These are phyloP conservation scores for Fraxinus anomala DNA, from an alignment of 257 asterid genomes.

Conservation along the genomic window DNA sequence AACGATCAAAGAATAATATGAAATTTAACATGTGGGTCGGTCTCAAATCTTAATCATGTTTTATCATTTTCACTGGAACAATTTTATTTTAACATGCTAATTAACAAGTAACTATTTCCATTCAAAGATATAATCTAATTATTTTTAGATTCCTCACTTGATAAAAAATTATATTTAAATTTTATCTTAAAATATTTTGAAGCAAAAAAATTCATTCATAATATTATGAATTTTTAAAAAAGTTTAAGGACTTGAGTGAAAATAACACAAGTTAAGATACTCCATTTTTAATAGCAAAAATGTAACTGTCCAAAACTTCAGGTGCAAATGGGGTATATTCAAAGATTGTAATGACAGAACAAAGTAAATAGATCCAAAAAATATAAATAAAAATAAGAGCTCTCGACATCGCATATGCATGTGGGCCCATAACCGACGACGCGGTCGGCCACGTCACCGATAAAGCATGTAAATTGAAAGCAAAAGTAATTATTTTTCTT, in stretches of 20 bases:
- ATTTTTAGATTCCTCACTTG: no score
- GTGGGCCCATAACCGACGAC: background rate
- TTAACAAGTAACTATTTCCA: no score
- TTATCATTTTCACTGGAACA: no score
- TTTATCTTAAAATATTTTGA: no score
- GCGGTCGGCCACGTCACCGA: background rate
- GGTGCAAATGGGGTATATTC: background rate
- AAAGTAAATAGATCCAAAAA: background rate
- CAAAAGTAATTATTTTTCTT: background rate
- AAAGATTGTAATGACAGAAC: background rate
- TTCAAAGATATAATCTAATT: no score
- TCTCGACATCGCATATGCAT: constrained; percentile 2
- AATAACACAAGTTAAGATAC: background rate
- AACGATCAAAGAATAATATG: no score
- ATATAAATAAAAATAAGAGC: background rate
- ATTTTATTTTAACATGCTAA: no score
- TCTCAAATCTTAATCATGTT: no score
- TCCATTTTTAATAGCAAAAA: constrained; percentile 7
- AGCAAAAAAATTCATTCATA: background rate
- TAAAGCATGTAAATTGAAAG: background rate
- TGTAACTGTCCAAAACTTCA: background rate
- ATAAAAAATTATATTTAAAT: no score
- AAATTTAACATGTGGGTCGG: no score
- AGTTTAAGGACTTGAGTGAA: background rate
- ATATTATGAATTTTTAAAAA: background rate